Base-by-base conservation (phyloP, 2,329 filamentous ascomycete genomes). In the Scedosporium aurantiacum region DNA sequence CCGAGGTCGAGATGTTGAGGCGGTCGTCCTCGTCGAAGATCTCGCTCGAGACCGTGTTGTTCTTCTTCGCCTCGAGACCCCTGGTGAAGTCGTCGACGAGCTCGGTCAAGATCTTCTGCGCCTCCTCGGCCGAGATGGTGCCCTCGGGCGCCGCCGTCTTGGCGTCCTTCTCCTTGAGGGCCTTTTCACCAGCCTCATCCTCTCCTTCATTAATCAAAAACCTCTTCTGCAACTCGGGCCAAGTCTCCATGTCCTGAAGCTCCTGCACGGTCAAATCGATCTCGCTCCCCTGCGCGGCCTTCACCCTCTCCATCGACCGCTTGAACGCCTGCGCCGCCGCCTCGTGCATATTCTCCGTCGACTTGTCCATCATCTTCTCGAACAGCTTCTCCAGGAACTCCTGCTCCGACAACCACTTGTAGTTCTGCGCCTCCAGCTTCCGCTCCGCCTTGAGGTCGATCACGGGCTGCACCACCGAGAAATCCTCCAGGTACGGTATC, bases 401-500 rank as follows among this genome's bases (percentile, higher is more conserved):
- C 65, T 84, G 80, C 62, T 82, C 74, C 61, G 75, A 78, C 73
- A 87, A 86, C 74, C 87, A 82, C 64, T 81, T 75, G 54, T 70
- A 69, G 63, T 85, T 79, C 58, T 78, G 76, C 61, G 83, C 68
- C 78, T 80, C 68, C 72, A 75, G 70, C 74, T 72, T 56, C 73
- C 69, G 75, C 62, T 75, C 79, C 66, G 75, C 82, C 72, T 78
- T 84, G 70, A 87, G 82, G 76, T 97, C 93, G 63, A 94, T 82
- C 58, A 90, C 79, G 60, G 91, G 90, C 69, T 90, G 84, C 65
- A 93, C 81, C 62, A 82, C 82, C 63, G 88, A 84, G 69, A 96
- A 88, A 73, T 96, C 90, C 71, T 97, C 91, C 61, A 93, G 76
- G 73, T 96, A 94, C 64, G 83, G 79, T 58, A 92, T 77, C 60